These are phyloP conservation scores for Xylaria sp. DNA, from an alignment of 2,329 filamentous ascomycete species.

Conservation along the genomic window DNA sequence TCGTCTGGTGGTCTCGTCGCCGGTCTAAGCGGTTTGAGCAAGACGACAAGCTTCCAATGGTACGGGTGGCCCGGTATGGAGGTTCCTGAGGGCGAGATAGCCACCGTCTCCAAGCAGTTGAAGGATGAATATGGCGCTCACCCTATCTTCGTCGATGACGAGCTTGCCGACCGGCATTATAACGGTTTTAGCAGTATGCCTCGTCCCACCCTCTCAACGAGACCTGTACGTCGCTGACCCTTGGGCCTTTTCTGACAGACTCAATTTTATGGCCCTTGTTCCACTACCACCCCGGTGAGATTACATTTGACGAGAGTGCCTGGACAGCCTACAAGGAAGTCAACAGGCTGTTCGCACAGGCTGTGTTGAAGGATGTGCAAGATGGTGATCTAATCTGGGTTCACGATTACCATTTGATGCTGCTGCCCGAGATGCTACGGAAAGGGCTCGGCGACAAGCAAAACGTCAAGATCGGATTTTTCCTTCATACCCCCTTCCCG, in stretches of 20 bases:
- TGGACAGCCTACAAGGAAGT: slow-evolving; percentile 95
- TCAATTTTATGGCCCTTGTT: slow-evolving; percentile 98
- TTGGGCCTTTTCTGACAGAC: slow-evolving; percentile 62
- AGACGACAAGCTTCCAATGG: slow-evolving; percentile 96
- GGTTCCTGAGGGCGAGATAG: slow-evolving; percentile 84
- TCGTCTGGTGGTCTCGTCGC: slow-evolving; percentile 96
- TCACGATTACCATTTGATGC: slow-evolving; percentile 98
- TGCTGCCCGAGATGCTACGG: slow-evolving; percentile 93
- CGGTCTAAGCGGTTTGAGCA: slow-evolving; percentile 88
- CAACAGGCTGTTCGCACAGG: slow-evolving; percentile 90
- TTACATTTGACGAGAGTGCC: slow-evolving; percentile 94
- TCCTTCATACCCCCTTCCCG: slow-evolving; percentile 96
- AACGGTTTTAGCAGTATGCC: slow-evolving; percentile 94
- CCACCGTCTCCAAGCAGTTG: slow-evolving; percentile 77
- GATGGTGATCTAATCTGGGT: slow-evolving; percentile 98
- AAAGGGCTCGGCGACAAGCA: slow-evolving; percentile 83
- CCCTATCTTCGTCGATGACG: slow-evolving; percentile 92
- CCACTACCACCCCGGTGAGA: slow-evolving; percentile 98
- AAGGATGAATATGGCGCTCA: slow-evolving; percentile 89
- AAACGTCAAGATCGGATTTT: slow-evolving; percentile 98
- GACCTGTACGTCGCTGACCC: slow-evolving; percentile 16
- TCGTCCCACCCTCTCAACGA: slow-evolving; percentile 5
- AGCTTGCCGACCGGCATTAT: slow-evolving; percentile 94
- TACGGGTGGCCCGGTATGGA: slow-evolving; percentile 98
- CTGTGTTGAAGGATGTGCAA: slow-evolving; percentile 85